A percentile compares a stretch with the other conserved stretches of the same genome.
Conservation (phyloP, 495 filamentous ascomycete species). For the Monascus purpureus region DNA sequence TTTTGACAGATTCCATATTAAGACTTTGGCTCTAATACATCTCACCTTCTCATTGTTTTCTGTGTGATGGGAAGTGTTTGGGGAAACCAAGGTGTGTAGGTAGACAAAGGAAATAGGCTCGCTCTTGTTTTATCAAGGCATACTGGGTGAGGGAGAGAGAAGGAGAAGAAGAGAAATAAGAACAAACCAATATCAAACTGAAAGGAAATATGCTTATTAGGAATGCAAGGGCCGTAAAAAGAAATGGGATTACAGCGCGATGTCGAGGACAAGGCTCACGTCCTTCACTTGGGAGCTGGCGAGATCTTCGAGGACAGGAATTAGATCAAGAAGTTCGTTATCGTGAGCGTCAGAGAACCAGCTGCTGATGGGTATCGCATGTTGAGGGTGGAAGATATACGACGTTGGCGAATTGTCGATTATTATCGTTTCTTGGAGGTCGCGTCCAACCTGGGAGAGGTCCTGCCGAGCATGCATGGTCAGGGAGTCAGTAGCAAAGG, state of each 20-base stretch:
- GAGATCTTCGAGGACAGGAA: constrained; percentile 96
- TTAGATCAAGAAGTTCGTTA: constrained; percentile 95
- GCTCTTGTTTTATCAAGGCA: too few relatives aligned
- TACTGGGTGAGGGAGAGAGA: not conserved
- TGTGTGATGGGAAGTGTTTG: too few relatives aligned
- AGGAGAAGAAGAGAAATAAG: not conserved
- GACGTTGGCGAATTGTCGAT: constrained; percentile 99
- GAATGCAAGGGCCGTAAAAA: too few relatives aligned
- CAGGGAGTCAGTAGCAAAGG: constrained; percentile 2
- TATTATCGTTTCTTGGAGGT: constrained; percentile 95
- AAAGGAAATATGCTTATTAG: too few relatives aligned
- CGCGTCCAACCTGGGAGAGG: constrained; percentile 88
- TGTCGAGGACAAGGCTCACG: constrained; percentile 95
- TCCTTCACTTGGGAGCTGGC: constrained; percentile 77
- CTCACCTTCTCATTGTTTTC: too few relatives aligned
- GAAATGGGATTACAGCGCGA: constrained; percentile 69
- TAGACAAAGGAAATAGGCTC: too few relatives aligned
- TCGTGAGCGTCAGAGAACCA: constrained; percentile 99
- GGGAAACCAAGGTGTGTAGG: too few relatives aligned
- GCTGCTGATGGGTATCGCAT: constrained; percentile 98
- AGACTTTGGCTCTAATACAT: too few relatives aligned
- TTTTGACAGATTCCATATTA: too few relatives aligned
- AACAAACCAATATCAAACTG: not conserved
- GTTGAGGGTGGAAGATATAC: constrained; percentile 98
- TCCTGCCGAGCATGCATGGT: constrained; percentile 42